phyloP scores from a whole-genome alignment of 768 basidiomycete species.

The Tulasnella sp. region DNA sequence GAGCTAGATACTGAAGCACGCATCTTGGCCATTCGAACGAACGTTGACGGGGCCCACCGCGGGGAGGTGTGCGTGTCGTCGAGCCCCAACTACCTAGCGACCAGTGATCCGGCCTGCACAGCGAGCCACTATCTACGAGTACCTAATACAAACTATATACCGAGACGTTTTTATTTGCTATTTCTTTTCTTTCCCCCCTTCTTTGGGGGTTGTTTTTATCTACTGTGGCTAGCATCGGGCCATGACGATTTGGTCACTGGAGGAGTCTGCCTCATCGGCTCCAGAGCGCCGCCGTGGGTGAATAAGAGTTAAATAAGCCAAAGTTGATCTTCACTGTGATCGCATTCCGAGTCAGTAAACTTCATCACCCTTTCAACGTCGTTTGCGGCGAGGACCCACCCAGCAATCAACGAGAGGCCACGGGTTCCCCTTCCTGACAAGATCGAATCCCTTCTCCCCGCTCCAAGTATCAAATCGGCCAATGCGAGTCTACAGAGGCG shows the following conservation, averaged over 20 bases:
- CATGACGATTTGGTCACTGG: constrained; percentile 7
- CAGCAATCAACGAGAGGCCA: neutral
- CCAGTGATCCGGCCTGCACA: no score
- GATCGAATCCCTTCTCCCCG: neutral
- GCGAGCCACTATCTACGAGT: no score
- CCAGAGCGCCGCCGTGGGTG: neutral
- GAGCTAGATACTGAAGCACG: neutral
- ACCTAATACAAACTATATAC: no score
- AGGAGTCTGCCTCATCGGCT: neutral
- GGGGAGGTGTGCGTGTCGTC: neutral
- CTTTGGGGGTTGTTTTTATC: neutral
- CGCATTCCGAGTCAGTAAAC: neutral
- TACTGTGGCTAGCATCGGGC: neutral
- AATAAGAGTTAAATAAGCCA: neutral
- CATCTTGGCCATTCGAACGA: neutral
- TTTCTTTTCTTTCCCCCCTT: neutral
- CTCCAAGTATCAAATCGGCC: no score
- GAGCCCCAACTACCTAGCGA: neutral
- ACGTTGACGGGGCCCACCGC: neutral
- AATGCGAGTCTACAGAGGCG: no score
- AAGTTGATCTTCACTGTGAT: neutral
- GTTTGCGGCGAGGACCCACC: neutral
- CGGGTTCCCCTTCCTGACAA: neutral
- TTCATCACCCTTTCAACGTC: neutral
- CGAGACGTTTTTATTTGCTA: neutral